Evolutionary conservation across 768 basidiomycete genomes (phyloP).

Genomic region (Pleurotus tuoliensis): DNA sequence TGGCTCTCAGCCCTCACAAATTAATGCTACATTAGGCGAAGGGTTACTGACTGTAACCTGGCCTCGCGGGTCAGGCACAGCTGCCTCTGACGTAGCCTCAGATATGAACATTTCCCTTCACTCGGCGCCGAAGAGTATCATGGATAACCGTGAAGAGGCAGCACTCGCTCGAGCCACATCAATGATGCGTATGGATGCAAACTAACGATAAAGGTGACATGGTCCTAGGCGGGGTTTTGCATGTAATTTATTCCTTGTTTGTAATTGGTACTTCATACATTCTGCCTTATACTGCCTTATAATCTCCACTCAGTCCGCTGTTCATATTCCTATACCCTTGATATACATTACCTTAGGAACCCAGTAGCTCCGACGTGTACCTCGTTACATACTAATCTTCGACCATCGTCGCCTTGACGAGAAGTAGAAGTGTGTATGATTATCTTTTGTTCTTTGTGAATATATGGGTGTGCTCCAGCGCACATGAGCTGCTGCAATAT

Average conservation of each 20-base stretch:
- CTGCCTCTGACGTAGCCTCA: neutral
- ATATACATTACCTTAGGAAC: no score
- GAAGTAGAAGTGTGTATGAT: no score
- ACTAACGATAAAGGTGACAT: neutral
- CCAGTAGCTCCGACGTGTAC: no score
- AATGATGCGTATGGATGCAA: slow-evolving; percentile 5
- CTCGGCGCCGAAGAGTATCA: neutral
- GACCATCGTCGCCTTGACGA: no score
- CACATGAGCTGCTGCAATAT: neutral
- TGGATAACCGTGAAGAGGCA: neutral
- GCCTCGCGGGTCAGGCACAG: slow-evolving; percentile 7
- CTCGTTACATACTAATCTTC: no score
- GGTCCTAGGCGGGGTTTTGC: neutral
- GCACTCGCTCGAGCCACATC: neutral
- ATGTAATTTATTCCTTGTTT: neutral
- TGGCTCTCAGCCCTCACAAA: slow-evolving; percentile 5
- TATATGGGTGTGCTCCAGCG: neutral
- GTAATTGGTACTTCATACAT: no score
- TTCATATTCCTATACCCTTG: no score
- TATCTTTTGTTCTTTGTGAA: no score
- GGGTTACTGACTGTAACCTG: slow-evolving; percentile 14
- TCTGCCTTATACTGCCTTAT: no score
- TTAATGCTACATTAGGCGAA: slow-evolving; percentile 12
- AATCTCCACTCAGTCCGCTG: no score
- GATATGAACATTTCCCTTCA: slow-evolving; percentile 5